A percentile compares a stretch with the other conserved stretches of the same genome.
phyloP scores from a whole-genome alignment of 176 grass and related monocot species.

The Carex cristatella region DNA sequence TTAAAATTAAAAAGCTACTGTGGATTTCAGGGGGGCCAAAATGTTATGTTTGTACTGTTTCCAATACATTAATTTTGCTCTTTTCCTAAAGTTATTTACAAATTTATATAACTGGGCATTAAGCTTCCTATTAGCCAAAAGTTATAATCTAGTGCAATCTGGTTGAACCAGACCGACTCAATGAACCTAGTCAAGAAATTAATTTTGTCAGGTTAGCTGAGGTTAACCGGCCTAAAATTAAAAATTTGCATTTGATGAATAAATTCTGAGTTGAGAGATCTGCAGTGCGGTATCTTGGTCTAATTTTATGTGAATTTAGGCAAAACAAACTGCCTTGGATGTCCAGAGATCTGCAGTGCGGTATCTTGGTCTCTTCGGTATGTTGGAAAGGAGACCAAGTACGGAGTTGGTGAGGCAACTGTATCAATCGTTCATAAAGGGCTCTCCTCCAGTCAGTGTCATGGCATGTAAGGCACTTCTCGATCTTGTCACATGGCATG shows the following conservation, averaged over 20 bases:
- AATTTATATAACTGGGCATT: background rate
- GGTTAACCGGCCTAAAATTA: background rate
- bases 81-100: background rate
- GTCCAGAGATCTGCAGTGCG: conserved; percentile 66
- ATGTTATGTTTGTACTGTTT: background rate
- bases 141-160: background rate
- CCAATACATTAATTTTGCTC: background rate
- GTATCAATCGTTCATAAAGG: conserved; percentile 62
- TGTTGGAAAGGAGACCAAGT: conserved; percentile 64
- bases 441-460: conserved; percentile 60
- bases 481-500: conserved; percentile 82
- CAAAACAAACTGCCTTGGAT: conserved; percentile 73
- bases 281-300: background rate
- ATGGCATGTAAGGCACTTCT: conserved; percentile 81
- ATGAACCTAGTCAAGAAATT: background rate
- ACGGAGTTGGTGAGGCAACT: conserved; percentile 62
- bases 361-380: conserved; percentile 73
- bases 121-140: background rate
- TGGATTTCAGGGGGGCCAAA: background rate
- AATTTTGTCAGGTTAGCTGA: background rate
- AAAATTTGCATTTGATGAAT: background rate
- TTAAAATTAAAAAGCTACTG: background rate
- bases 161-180: background rate
- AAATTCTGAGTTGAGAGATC: background rate
- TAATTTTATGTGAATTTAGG: conserved; percentile 37